Conservation (phyloP, 176 grass and related monocot species). For the Carex littledalei region DNA sequence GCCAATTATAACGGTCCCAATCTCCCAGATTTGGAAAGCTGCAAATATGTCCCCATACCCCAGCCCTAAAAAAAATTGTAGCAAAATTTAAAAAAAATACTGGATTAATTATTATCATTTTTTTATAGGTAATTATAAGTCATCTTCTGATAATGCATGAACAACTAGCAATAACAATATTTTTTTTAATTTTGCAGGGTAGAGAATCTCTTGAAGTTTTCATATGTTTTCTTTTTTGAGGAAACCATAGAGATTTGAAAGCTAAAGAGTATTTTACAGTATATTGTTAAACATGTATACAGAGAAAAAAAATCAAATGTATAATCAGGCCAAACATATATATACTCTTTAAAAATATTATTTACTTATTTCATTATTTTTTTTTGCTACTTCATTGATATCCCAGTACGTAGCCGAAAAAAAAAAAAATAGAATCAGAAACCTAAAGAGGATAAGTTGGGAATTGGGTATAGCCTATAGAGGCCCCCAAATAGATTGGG, state of each 20-base stretch:
- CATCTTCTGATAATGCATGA: neutral
- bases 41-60: neutral
- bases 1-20: neutral
- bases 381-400: neutral
- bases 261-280: neutral
- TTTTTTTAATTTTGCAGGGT: neutral
- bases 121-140: neutral
- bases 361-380: neutral
- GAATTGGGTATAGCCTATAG: neutral
- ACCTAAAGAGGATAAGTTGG: neutral
- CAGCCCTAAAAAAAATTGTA: neutral
- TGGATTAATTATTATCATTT: neutral
- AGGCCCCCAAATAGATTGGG: conserved; percentile 5
- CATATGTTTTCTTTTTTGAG: neutral
- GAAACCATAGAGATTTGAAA: neutral
- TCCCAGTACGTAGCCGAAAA: neutral
- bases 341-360: neutral
- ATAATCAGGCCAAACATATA: neutral
- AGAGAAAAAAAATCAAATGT: neutral
- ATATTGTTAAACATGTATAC: neutral
- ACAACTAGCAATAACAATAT: neutral
- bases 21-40: neutral
- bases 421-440: neutral
- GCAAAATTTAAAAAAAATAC: neutral
- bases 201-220: neutral